Conservation (phyloP, 768 basidiomycete species). For the Cytidiella melzeri region DNA sequence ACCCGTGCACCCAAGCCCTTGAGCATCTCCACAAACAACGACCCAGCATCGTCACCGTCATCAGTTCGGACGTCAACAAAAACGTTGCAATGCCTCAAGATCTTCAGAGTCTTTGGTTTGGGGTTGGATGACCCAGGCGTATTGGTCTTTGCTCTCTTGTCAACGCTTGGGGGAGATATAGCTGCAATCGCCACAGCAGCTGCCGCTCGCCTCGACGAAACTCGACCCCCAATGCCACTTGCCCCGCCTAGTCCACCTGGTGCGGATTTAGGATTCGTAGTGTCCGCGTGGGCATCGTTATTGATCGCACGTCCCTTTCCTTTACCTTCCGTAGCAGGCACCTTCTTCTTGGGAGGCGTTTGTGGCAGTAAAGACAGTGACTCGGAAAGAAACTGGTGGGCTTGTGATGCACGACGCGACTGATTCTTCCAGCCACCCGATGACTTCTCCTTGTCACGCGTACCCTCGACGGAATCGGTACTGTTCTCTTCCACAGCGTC, state of each 20-base stretch:
- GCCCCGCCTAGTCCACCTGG: conserved; percentile 6
- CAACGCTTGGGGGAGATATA: neutral
- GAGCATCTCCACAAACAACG: conserved; percentile 80
- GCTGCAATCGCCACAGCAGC: conserved; percentile 1
- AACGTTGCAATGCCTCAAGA: conserved; percentile 68
- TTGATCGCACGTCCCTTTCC: conserved; percentile 15
- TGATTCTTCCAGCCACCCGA: conserved; percentile 30
- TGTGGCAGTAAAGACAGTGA: conserved; percentile 49
- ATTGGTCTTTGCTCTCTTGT: neutral
- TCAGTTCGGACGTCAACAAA: conserved; percentile 79
- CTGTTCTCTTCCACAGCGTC: conserved; percentile 4
- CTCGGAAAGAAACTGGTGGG: conserved; percentile 55
- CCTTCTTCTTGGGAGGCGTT: conserved; percentile 25
- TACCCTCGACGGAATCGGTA: neutral
- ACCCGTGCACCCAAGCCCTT: conserved; percentile 78
- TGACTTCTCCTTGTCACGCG: conserved; percentile 12
- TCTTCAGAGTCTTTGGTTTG: conserved; percentile 31
- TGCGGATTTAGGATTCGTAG: neutral
- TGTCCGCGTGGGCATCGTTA: conserved; percentile 3
- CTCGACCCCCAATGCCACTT: conserved; percentile 4
- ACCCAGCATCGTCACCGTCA: conserved; percentile 76
- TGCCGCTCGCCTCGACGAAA: conserved; percentile 2
- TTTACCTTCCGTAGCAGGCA: conserved; percentile 12
- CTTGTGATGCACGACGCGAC: conserved; percentile 51
- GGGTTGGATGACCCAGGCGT: conserved; percentile 11